phyloP scores from a whole-genome alignment of 2,329 filamentous ascomycete genomes.

The Colletotrichum sp. region DNA sequence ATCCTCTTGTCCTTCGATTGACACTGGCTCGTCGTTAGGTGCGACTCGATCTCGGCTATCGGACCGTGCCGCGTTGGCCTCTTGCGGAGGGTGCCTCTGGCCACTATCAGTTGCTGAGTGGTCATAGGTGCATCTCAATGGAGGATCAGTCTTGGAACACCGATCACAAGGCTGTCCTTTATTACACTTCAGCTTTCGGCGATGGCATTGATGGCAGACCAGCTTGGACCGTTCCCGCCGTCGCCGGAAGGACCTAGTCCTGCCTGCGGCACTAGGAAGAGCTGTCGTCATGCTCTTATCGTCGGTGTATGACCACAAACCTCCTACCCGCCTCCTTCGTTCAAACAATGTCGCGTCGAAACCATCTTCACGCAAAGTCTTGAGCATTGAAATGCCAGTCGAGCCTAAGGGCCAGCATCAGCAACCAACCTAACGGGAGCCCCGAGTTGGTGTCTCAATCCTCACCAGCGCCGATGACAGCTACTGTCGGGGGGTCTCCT shows the following conservation, averaged over 20 bases:
- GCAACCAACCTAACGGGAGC: too few relatives aligned
- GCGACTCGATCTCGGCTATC: background rate
- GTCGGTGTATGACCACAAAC: slow-evolving; percentile 46
- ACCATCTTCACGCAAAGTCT: slow-evolving; percentile 47
- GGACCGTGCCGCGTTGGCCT: background rate
- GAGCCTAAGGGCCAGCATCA: slow-evolving; percentile 24
- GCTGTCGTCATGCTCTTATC: slow-evolving; percentile 38
- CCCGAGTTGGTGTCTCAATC: background rate
- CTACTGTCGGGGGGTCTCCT: slow-evolving; percentile 32
- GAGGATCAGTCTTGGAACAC: background rate
- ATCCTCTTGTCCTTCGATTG: background rate
- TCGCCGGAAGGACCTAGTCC: background rate
- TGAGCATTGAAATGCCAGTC: slow-evolving; percentile 36
- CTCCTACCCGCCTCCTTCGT: slow-evolving; percentile 43
- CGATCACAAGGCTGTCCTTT: background rate
- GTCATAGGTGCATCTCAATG: background rate
- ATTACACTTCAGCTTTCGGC: slow-evolving; percentile 1
- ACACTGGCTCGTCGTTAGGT: background rate
- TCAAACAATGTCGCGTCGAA: slow-evolving; percentile 46
- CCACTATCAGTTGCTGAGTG: background rate
- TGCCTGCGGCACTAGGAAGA: slow-evolving; percentile 27
- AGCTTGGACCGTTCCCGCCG: background rate
- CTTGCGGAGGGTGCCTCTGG: background rate
- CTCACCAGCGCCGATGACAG: slow-evolving; percentile 28
- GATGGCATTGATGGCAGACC: background rate